Conservation (phyloP, 2,329 filamentous ascomycete genomes). For the Talaromyces albobiverticillius region DNA sequence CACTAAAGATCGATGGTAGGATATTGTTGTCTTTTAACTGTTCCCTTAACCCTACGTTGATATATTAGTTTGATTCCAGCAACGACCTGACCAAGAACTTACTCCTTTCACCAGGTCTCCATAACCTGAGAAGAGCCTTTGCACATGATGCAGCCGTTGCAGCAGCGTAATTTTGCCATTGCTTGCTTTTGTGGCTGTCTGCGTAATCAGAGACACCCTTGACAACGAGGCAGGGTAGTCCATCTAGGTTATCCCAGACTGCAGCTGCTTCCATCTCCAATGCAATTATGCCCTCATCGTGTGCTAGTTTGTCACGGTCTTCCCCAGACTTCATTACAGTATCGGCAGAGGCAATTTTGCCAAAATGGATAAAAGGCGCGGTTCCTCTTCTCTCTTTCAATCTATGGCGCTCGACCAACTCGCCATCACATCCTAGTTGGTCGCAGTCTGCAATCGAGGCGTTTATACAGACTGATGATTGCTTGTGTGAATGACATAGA, state of each 20-base stretch:
- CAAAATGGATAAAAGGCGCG: slow-evolving; percentile 3
- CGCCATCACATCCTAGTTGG: background rate
- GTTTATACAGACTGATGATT: too few species aligned
- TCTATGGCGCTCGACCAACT: background rate
- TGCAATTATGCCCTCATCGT: background rate
- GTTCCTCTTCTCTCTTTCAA: background rate
- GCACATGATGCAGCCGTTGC: background rate
- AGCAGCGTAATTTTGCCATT: background rate
- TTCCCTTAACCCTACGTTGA: background rate
- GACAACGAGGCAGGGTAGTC: background rate
- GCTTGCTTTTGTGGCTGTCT: background rate
- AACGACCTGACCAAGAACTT: background rate
- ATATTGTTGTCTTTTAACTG: background rate
- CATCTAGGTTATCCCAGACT: background rate
- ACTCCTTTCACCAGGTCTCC: background rate
- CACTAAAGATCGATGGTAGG: background rate
- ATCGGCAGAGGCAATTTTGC: slow-evolving; percentile 6
- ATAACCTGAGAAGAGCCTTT: background rate
- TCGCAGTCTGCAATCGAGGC: background rate
- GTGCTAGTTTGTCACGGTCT: slow-evolving; percentile 1
- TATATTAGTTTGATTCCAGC: background rate
- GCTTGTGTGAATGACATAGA: too few species aligned
- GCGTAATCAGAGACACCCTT: background rate
- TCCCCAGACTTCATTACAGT: slow-evolving; percentile 5
- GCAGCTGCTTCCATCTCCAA: background rate